phyloP scores from a whole-genome alignment of 75 land plant species.

The Azolla pinnata region DNA sequence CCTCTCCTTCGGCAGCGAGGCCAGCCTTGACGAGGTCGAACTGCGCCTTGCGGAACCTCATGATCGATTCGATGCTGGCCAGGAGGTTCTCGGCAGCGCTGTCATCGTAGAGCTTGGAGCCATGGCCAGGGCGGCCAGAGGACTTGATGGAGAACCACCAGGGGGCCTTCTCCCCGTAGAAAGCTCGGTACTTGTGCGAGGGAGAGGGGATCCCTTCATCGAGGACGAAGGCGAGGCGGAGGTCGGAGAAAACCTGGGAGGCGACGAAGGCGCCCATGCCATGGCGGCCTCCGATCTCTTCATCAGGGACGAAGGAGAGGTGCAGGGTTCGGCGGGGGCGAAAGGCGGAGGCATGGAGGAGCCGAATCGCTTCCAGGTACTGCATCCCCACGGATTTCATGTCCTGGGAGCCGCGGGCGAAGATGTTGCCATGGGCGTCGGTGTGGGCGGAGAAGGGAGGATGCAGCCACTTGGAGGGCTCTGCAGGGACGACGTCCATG shows the following conservation, averaged over 20 bases:
- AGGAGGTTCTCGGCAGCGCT: constrained; percentile 81
- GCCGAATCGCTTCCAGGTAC: constrained; percentile 80
- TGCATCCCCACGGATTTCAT: constrained; percentile 96
- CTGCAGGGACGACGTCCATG: constrained; percentile 82
- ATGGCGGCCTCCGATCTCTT: constrained; percentile 84
- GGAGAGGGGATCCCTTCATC: constrained; percentile 88
- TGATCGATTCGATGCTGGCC: constrained; percentile 57
- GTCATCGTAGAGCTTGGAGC: constrained; percentile 76
- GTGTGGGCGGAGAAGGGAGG: constrained; percentile 58
- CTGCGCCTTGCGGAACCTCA: constrained; percentile 58
- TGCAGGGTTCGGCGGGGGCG: constrained; percentile 52
- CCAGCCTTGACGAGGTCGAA: constrained; percentile 79
- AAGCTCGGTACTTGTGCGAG: constrained; percentile 52
- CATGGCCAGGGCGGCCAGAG: constrained; percentile 76
- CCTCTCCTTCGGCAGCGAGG: constrained; percentile 70
- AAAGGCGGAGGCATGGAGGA: constrained; percentile 42
- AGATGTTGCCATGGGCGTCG: constrained; percentile 51
- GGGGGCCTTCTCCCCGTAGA: constrained; percentile 67
- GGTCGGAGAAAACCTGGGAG: constrained; percentile 42
- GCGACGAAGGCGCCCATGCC: constrained; percentile 50
- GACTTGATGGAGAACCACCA: constrained; percentile 74
- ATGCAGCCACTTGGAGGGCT: constrained; percentile 54
- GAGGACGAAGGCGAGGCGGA: constrained; percentile 68
- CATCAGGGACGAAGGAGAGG: constrained; percentile 80
- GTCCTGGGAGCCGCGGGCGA: constrained; percentile 90